A percentile compares a stretch with the other conserved stretches of the same genome.
Conservation (phyloP, 257 asterid genomes). For the Solanum commersonii region DNA sequence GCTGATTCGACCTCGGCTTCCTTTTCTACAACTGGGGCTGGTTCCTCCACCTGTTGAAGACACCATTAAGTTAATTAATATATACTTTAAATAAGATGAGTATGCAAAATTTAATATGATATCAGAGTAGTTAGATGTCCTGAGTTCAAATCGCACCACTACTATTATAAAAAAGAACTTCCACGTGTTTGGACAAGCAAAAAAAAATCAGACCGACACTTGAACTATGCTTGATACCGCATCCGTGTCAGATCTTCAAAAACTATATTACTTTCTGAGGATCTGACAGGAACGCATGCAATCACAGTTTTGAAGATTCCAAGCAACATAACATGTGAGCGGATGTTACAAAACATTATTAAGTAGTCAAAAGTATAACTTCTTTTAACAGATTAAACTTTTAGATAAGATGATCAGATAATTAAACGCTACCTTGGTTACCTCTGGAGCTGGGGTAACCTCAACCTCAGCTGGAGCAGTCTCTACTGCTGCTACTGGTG, state of each 20-base stretch:
- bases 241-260: neutral
- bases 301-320: neutral
- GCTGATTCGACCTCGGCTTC: neutral
- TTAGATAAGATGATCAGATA: neutral
- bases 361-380: neutral
- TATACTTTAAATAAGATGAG: neutral
- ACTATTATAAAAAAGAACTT: neutral
- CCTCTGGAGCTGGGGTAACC: neutral
- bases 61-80: neutral
- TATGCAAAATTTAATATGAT: neutral
- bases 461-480: neutral
- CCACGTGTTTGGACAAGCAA: neutral
- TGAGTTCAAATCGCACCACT: neutral
- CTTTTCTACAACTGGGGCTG: neutral
- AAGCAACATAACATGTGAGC: neutral
- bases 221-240: neutral
- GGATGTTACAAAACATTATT: neutral
- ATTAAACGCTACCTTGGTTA: neutral
- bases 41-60: neutral
- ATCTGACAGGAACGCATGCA: neutral
- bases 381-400: neutral
- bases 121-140: neutral
- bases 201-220: neutral
- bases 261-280: neutral
- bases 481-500: conserved; percentile 4